These are phyloP conservation scores for Pezicula rhizophila DNA, from an alignment of 2,329 filamentous ascomycete genomes.

Conservation along the genomic window DNA sequence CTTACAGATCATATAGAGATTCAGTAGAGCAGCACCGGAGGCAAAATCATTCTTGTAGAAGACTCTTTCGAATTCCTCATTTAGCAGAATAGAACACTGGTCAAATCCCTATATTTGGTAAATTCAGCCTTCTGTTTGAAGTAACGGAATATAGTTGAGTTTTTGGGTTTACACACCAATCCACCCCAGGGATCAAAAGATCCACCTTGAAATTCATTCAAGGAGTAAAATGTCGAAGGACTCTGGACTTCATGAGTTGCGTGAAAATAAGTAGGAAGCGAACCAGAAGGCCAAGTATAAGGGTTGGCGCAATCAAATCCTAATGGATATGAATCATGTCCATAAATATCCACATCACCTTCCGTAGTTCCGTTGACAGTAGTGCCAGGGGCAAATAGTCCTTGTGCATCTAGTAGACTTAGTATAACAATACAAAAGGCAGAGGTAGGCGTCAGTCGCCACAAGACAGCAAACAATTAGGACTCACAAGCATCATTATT, in stretches of 20 bases:
- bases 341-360: conserved; percentile 29
- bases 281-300: conserved; percentile 50
- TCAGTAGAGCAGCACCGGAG: conserved; percentile 61
- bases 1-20: conserved; percentile 63
- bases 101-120: conserved; percentile 46
- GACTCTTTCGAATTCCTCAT: conserved; percentile 69
- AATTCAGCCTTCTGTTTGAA: neutral
- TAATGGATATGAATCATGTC: conserved; percentile 37
- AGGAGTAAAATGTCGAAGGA: conserved; percentile 58
- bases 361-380: conserved; percentile 20
- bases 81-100: conserved; percentile 58
- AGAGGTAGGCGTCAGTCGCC: no score
- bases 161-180: conserved; percentile 21
- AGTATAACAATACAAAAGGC: neutral
- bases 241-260: conserved; percentile 52
- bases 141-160: neutral
- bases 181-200: conserved; percentile 73
- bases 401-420: conserved; percentile 11
- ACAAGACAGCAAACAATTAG: no score
- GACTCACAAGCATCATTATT: conserved; percentile 58
- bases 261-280: conserved; percentile 51
- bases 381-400: conserved; percentile 23
- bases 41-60: conserved; percentile 74
- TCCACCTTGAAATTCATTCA: conserved; percentile 62
- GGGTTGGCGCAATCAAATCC: conserved; percentile 41